Evolutionary conservation across 805 yeast species (phyloP).

Genomic region (Cyberlindnera amylophila): DNA sequence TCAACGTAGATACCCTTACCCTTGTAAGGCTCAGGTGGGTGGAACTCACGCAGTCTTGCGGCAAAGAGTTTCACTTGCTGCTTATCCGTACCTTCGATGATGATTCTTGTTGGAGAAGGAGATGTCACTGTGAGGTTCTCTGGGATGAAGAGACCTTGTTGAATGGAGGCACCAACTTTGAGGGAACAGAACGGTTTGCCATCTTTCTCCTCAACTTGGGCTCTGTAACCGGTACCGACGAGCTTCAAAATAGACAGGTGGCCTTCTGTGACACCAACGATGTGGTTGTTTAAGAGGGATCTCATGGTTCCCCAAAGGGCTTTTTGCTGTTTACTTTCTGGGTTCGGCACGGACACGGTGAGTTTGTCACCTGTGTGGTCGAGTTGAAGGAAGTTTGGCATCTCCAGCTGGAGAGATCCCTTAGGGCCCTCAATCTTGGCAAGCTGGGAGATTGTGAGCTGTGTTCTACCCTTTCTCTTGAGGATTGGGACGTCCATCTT

Average conservation of each 20-base stretch:
- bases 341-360: slow-evolving; percentile 53
- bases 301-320: slow-evolving; percentile 96
- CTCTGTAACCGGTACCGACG: slow-evolving; percentile 97
- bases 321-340: slow-evolving; percentile 61
- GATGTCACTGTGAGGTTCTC: slow-evolving; percentile 66
- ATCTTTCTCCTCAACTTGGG: slow-evolving; percentile 57
- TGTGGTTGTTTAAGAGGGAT: slow-evolving; percentile 68
- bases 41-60: slow-evolving; percentile 77
- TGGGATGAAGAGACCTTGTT: slow-evolving; percentile 75
- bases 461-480: slow-evolving; percentile 63
- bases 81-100: slow-evolving; percentile 83
- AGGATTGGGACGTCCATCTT: slow-evolving; percentile 51
- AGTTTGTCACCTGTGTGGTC: slow-evolving; percentile 38
- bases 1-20: slow-evolving; percentile 96
- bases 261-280: slow-evolving; percentile 90
- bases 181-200: slow-evolving; percentile 56
- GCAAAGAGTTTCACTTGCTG: slow-evolving; percentile 87
- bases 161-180: slow-evolving; percentile 85
- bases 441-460: slow-evolving; percentile 52
- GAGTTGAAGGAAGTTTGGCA: slow-evolving; percentile 69
- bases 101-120: slow-evolving; percentile 82
- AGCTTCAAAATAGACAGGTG: slow-evolving; percentile 82
- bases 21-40: slow-evolving; percentile 97
- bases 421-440: slow-evolving; percentile 72
- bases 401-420: slow-evolving; percentile 58